A percentile compares a stretch with the other conserved stretches of the same genome.
Conservation (phyloP, 192 early-diverging fungal genomes). For the Globomyces pollinis-pini region DNA sequence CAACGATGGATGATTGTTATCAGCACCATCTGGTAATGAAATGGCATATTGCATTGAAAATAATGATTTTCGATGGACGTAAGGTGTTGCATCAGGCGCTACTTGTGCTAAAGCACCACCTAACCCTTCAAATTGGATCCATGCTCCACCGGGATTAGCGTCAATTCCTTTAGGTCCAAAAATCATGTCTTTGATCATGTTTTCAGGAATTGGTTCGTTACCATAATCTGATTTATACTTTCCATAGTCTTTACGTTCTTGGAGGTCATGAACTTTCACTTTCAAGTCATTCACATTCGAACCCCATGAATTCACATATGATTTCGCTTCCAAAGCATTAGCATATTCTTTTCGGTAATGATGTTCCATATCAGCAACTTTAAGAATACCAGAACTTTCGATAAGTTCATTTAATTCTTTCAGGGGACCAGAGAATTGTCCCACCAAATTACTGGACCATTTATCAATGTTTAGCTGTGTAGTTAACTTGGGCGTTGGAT, state of each 20-base stretch:
- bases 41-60: conserved; percentile 3
- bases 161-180: no score
- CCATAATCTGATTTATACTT: conserved; percentile 4
- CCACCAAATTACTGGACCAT: not conserved
- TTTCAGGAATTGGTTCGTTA: not conserved
- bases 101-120: not conserved
- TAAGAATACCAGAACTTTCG: not conserved
- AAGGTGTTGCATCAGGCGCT: not conserved
- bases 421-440: not conserved
- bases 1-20: not conserved
- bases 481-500: not conserved
- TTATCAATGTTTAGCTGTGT: not conserved
- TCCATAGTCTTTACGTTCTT: conserved; percentile 3
- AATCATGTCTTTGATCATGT: no score
- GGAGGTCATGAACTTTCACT: not conserved
- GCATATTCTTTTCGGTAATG: not conserved
- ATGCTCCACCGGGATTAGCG: not conserved
- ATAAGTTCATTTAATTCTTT: not conserved
- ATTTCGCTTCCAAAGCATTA: not conserved
- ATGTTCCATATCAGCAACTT: not conserved
- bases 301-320: not conserved
- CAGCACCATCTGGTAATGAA: not conserved
- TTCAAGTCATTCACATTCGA: not conserved
- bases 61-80: not conserved
- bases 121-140: conserved; percentile 2